A percentile compares a stretch with the other conserved stretches of the same genome.
Conservation (phyloP, 352 stramenopile species). For the Globisporangium nagaii region DNA sequence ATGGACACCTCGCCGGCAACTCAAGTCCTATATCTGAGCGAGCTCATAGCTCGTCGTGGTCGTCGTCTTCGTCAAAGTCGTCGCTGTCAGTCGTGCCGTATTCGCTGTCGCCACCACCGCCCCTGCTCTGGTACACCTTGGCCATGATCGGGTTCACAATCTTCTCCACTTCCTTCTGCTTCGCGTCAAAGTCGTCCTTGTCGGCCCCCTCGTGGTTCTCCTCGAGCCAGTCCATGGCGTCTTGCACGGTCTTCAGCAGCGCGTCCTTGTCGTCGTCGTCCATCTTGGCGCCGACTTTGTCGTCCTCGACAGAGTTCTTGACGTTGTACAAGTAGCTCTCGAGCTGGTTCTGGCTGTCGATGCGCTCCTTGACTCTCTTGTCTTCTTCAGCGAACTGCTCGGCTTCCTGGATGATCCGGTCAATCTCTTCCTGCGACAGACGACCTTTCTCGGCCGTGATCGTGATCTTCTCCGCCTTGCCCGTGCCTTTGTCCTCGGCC, state of each 20-base stretch:
- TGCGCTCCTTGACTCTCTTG: slow-evolving; percentile 91
- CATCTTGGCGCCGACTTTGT: slow-evolving; percentile 96
- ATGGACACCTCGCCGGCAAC: too few relatives aligned
- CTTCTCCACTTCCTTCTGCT: slow-evolving; percentile 99
- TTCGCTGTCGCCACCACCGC: too few relatives aligned
- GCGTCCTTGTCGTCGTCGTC: slow-evolving; percentile 92
- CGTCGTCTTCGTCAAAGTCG: too few relatives aligned
- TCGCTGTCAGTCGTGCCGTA: too few relatives aligned
- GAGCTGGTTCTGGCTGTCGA: slow-evolving; percentile 94
- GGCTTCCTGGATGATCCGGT: slow-evolving; percentile 97
- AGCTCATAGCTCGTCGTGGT: too few relatives aligned
- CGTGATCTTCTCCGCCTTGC: slow-evolving; percentile 97
- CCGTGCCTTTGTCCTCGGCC: slow-evolving; percentile 97
- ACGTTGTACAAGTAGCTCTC: slow-evolving; percentile 97
- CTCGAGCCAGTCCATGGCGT: slow-evolving; percentile 99
- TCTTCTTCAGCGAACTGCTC: slow-evolving; percentile 94
- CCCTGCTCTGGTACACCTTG: slow-evolving; percentile 93
- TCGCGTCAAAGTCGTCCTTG: slow-evolving; percentile 95
- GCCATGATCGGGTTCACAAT: slow-evolving; percentile 98
- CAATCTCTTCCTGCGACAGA: slow-evolving; percentile 96
- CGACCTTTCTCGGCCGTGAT: slow-evolving; percentile 92
- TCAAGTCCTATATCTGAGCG: too few relatives aligned
- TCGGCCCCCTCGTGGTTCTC: slow-evolving; percentile 98
- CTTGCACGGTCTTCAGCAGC: slow-evolving; percentile 90
- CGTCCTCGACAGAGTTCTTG: slow-evolving; percentile 92